Evolutionary conservation across 164 flowering plant species (phyloP).

Genomic region (Protea cynaroides): DNA sequence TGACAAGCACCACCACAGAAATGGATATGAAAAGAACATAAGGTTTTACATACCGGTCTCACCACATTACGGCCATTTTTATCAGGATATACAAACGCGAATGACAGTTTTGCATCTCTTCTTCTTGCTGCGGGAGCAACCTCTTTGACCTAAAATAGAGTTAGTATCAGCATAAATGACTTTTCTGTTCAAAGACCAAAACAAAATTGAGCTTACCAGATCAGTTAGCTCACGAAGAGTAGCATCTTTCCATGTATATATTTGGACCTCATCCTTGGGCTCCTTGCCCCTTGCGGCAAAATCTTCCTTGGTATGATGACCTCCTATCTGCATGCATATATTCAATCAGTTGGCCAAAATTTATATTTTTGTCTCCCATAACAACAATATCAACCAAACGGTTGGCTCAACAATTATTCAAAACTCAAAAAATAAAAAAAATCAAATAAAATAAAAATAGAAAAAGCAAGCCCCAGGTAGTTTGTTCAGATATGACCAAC

Average conservation of each 20-base stretch:
- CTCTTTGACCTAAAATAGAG: conserved; percentile 69
- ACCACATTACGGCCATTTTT: conserved; percentile 69
- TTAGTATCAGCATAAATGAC: background rate
- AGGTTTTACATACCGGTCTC: conserved; percentile 43
- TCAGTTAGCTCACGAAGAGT: conserved; percentile 93
- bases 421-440: no score
- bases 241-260: conserved; percentile 99
- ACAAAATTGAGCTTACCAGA: conserved; percentile 40
- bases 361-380: no score
- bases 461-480: no score
- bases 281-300: conserved; percentile 91
- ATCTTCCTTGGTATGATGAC: conserved; percentile 74
- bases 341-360: no score
- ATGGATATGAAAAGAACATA: no score
- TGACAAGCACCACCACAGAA: no score
- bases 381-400: no score
- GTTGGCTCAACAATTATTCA: no score
- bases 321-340: conserved; percentile 44
- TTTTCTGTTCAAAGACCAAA: background rate
- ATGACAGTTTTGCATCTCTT: conserved; percentile 86
- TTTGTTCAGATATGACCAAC: no score
- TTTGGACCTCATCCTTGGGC: conserved; percentile 95
- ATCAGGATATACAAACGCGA: conserved; percentile 95
- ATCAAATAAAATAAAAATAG: no score
- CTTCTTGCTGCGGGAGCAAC: conserved; percentile 91